Evolutionary conservation across 805 yeast species (phyloP), one percentile per base, ranked within the genome.

Genomic region (Ogataea henricii): DNA sequence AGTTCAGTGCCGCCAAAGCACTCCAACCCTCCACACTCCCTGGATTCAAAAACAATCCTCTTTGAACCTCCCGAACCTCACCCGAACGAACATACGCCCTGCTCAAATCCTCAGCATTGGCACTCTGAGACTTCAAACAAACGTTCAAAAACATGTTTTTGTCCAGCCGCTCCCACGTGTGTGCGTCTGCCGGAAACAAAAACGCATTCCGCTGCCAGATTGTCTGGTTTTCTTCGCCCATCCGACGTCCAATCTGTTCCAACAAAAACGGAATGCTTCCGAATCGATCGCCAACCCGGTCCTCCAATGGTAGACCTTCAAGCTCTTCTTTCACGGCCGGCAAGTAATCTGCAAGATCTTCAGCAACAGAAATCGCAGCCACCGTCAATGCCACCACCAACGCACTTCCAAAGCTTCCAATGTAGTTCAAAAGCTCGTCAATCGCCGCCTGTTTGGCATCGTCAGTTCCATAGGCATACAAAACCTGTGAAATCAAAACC

Each of bases 391-490:
- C 83, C 1, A 87, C 81, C 20, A 81, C 59, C 39, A 89, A 67
- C 2, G 90, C 81, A 1, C 87, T 72, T 0, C 96, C 96, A 47
- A 77, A 65, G 3, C 68, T 71, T 50, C 78, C 84, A 34, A 90
- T 79, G 56, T 76, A 81, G 20, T 77, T 74, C 56, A 87, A 85
- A 37, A 92, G 67, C 64, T 89, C 96, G 57, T 90, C 96, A 40
- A 87, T 60, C 0, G 97, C 96, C 1, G 90, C 91, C 53, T 82
- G 85, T 49, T 81, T 83, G 1, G 94, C 82, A 4, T 87, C 94
- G n/a, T 78, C 81, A 0, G 82, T 78, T n/a, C 82, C 86, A 47
- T 79, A 79, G 2, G 89, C 88, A 69, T 85, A 86, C 42, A 94
- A 71, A 0, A 91, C 85, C 60, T 90, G 96, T 0, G 94, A 81